Conservation (phyloP, 164 flowering plant species). For the Echeveria elegans region DNA sequence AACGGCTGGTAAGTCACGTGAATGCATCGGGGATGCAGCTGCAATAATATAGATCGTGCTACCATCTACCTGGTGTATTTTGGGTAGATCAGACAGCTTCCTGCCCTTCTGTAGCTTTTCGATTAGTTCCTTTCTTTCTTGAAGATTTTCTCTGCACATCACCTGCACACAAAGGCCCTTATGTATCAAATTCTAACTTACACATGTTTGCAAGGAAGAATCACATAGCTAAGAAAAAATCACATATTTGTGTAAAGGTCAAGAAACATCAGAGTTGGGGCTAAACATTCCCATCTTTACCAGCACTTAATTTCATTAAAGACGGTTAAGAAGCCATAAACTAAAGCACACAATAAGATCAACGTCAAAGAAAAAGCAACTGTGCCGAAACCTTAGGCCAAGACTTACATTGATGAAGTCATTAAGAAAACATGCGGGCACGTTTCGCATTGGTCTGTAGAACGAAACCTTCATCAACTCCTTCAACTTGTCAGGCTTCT, state of each 20-base stretch:
- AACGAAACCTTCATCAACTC: constrained; percentile 20
- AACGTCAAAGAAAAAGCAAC: too few species aligned
- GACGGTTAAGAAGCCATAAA: neutral
- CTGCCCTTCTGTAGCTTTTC: constrained; percentile 21
- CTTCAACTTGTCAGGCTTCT: constrained; percentile 20
- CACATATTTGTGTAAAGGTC: neutral
- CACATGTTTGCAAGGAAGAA: too few species aligned
- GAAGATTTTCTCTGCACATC: constrained; percentile 25
- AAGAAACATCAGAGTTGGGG: neutral
- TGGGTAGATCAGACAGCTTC: constrained; percentile 24
- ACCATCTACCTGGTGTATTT: constrained; percentile 26
- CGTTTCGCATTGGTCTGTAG: constrained; percentile 14
- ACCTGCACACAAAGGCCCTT: constrained; percentile 19
- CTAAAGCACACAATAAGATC: too few species aligned
- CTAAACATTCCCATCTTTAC: neutral
- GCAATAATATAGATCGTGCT: neutral
- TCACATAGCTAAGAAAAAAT: too few species aligned
- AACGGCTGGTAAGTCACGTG: neutral
- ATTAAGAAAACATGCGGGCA: constrained; percentile 25
- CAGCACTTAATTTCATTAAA: neutral
- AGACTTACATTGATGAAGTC: constrained; percentile 33
- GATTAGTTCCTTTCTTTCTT: constrained; percentile 33
- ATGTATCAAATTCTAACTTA: neutral
- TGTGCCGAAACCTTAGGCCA: neutral
- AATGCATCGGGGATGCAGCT: neutral